These are phyloP conservation scores for Trichoderma sp. DNA, from an alignment of 2,329 filamentous ascomycete species.

Conservation along the genomic window DNA sequence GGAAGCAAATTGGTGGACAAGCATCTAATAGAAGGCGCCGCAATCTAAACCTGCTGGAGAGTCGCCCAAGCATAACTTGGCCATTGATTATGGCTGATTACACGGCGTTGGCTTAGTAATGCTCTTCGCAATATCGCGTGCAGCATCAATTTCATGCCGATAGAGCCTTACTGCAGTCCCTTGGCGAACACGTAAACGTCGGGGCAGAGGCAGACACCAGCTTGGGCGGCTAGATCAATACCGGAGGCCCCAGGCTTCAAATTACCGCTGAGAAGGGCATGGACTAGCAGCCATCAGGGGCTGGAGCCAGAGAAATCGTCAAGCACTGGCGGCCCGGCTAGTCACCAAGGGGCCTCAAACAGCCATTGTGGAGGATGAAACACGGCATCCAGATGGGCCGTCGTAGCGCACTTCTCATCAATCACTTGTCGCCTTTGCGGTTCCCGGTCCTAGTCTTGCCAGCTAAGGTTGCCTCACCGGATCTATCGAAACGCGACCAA, in stretches of 20 bases:
- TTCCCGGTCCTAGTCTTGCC: neutral
- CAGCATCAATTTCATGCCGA: slow-evolving; percentile 1
- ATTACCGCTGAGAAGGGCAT: neutral
- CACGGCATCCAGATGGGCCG: slow-evolving; percentile 18
- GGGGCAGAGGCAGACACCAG: neutral
- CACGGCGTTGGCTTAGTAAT: neutral
- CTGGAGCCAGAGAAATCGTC: slow-evolving; percentile 2
- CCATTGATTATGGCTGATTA: neutral
- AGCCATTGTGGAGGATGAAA: slow-evolving; percentile 25
- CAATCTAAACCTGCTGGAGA: neutral
- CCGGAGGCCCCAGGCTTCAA: slow-evolving; percentile 2
- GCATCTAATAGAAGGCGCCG: neutral
- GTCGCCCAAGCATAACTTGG: neutral
- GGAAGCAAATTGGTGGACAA: neutral
- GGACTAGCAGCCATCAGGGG: slow-evolving; percentile 10
- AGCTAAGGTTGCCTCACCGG: slow-evolving; percentile 9
- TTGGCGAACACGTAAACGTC: neutral
- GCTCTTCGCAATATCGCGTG: neutral
- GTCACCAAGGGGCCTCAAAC: slow-evolving; percentile 18
- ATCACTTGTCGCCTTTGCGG: neutral
- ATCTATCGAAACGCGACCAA: slow-evolving; percentile 16
- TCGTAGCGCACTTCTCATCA: slow-evolving; percentile 1
- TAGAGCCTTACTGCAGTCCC: neutral
- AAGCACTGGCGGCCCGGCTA: slow-evolving; percentile 14
- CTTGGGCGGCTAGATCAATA: neutral